Evolutionary conservation across 805 yeast species (phyloP), one percentile per base, ranked within the genome.

Genomic region (Lachancea quebecensis): DNA sequence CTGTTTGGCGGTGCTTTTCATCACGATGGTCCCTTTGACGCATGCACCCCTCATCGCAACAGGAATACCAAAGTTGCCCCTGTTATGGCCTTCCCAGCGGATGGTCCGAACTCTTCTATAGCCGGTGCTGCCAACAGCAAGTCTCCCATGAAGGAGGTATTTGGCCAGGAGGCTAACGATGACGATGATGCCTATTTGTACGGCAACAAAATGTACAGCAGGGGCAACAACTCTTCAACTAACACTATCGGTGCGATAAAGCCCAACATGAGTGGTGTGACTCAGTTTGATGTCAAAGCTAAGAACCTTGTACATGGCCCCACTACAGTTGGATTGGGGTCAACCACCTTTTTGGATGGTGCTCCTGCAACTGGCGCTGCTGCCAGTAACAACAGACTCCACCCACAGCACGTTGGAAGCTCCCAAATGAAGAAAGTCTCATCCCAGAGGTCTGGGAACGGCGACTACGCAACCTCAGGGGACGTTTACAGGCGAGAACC

Each of bases 1-100:
- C 75, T 90, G 50, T 90, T 86, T 62, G 97, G 96, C 21, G 87
- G 88, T 14, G 87, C 95, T 2, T 93, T 93, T 74, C 99, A 93
- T 66, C 98, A 93, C 65, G 99, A 93, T 68, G 99, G 99, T 10
- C 99, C 99, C 12, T 93, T 93, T 63, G 99, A 93, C 64, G 99
- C 99, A 1, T 91, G 98, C 65, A 85, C 95, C 2, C 98, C 99
- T 7, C 96, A 87, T 65, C 81, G 98, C 64, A 93, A 93, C 67
- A 85, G 84, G 67, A 73, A 78, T 52, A 70, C 73, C 15, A 74
- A 71, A 59, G 81, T 79, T 38, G 95, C 97, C 0, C 99, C 99
- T 4, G 96, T 93, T 12, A 71, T 79, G 69, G 99, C 99, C 0
- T 93, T 91, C 74, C 96, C 97, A 0, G 85, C 76, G 6, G 95